These are phyloP conservation scores for Penicillium corylophilum DNA, from an alignment of 2,329 filamentous ascomycete genomes.

Conservation along the genomic window DNA sequence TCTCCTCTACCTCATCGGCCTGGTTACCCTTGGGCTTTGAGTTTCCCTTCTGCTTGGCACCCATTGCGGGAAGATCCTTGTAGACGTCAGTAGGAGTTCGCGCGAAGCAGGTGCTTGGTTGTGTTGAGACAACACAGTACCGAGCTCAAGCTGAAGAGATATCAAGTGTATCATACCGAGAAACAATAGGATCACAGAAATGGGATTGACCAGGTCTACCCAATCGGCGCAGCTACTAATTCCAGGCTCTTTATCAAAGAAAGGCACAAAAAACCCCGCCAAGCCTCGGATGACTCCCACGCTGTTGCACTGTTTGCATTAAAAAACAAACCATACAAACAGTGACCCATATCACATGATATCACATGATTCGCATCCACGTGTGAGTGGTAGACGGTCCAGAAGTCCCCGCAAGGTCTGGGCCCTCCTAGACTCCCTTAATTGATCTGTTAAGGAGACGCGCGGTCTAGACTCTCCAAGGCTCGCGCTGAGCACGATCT, in stretches of 20 bases:
- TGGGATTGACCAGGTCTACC: neutral
- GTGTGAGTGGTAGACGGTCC: conserved; percentile 26
- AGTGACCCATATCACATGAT: neutral
- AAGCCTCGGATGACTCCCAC: conserved; percentile 31
- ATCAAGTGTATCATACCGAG: conserved; percentile 9
- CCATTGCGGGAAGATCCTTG: conserved; percentile 27
- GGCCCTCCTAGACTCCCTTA: conserved; percentile 28
- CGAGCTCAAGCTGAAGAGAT: neutral
- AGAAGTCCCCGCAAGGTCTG: conserved; percentile 30
- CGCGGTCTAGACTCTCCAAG: conserved; percentile 30
- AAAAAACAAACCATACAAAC: conserved; percentile 7
- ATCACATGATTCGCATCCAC: conserved; percentile 12
- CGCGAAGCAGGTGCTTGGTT: neutral
- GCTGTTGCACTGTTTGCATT: conserved; percentile 27
- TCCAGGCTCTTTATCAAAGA: conserved; percentile 15
- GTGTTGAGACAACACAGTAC: neutral
- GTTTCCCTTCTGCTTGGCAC: conserved; percentile 35
- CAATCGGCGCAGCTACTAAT: neutral
- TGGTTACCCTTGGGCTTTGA: conserved; percentile 37
- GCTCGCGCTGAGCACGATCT: neutral
- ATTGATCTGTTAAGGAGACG: conserved; percentile 17
- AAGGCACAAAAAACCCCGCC: conserved; percentile 34
- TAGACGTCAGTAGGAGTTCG: conserved; percentile 3
- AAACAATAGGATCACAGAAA: conserved; percentile 1
- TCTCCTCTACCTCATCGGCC: conserved; percentile 61